Evolutionary conservation across 2,329 filamentous ascomycete species (phyloP).

Genomic region (Pseudophaeomoniella oleicola): DNA sequence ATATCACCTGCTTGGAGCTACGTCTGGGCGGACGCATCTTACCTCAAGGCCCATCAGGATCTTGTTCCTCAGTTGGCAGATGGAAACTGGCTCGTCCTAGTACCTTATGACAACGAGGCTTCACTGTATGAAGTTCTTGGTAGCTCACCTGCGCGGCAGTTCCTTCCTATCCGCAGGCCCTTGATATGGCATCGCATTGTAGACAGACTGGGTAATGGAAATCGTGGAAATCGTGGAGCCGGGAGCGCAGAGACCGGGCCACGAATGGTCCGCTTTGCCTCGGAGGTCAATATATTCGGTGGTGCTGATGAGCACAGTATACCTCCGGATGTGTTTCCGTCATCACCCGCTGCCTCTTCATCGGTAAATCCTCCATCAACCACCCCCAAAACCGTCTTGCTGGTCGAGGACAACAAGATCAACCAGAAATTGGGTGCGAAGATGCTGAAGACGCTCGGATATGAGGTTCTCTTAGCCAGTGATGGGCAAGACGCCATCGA

Average conservation of each 20-base stretch:
- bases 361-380: slow-evolving; percentile 2
- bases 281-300: slow-evolving; percentile 12
- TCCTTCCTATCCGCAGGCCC: slow-evolving; percentile 13
- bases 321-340: no score
- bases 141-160: slow-evolving; percentile 8
- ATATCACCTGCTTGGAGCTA: slow-evolving; percentile 12
- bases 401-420: slow-evolving; percentile 18
- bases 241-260: slow-evolving; percentile 4
- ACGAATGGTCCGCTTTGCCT: slow-evolving; percentile 13
- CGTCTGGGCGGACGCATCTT: slow-evolving; percentile 13
- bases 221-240: slow-evolving; percentile 5
- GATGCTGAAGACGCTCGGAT: slow-evolving; percentile 12
- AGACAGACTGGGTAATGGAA: slow-evolving; percentile 9
- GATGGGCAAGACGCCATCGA: slow-evolving; percentile 16
- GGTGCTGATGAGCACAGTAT: no score
- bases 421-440: slow-evolving; percentile 14
- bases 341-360: neutral
- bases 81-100: slow-evolving; percentile 12
- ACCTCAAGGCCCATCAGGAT: slow-evolving; percentile 9
- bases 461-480: slow-evolving; percentile 12
- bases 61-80: slow-evolving; percentile 9
- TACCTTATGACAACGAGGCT: slow-evolving; percentile 13
- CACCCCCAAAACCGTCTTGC: slow-evolving; percentile 7
- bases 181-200: slow-evolving; percentile 16
- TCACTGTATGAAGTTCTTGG: slow-evolving; percentile 11